Percentiles rank a stretch among this genome's conserved stretches.
phyloP scores from a whole-genome alignment of 495 filamentous ascomycete species.

The Trichocladium uniseriatum region DNA sequence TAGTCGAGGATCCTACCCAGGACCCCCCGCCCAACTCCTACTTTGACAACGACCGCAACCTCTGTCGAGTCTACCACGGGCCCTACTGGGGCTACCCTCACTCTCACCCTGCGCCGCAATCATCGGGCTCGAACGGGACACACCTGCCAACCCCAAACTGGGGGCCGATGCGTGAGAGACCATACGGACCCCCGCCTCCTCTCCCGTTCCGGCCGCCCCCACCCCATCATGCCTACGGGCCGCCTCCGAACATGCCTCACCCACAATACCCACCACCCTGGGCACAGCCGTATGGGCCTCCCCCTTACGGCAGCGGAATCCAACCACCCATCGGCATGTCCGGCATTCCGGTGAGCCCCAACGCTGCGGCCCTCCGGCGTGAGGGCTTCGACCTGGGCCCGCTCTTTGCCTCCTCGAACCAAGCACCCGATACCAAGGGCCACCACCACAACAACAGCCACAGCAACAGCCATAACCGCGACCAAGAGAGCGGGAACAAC shows the following conservation, averaged over 20 bases:
- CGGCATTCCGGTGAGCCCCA: slow-evolving; percentile 1
- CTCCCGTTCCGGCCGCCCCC: neutral
- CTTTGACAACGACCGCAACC: slow-evolving; percentile 31
- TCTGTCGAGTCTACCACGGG: slow-evolving; percentile 43
- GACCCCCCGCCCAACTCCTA: slow-evolving; percentile 45
- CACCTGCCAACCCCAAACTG: neutral
- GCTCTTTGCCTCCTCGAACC: neutral
- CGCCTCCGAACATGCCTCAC: neutral
- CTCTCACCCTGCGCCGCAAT: neutral
- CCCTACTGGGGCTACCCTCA: slow-evolving; percentile 37
- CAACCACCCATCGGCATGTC: neutral
- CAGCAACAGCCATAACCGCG: neutral
- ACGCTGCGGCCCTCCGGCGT: neutral
- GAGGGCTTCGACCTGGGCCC: slow-evolving; percentile 1
- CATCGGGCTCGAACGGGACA: neutral
- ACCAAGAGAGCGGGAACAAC: neutral
- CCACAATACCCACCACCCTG: neutral
- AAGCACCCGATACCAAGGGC: neutral
- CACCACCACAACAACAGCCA: neutral
- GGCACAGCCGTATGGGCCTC: neutral
- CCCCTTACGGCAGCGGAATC: neutral
- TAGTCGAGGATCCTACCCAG: slow-evolving; percentile 26
- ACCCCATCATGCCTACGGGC: neutral
- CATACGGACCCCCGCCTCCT: neutral
- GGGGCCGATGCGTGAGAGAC: neutral